Conservation (phyloP, 78 protist species). For the slime mould (Dictyostelium discoideum) region DNA sequence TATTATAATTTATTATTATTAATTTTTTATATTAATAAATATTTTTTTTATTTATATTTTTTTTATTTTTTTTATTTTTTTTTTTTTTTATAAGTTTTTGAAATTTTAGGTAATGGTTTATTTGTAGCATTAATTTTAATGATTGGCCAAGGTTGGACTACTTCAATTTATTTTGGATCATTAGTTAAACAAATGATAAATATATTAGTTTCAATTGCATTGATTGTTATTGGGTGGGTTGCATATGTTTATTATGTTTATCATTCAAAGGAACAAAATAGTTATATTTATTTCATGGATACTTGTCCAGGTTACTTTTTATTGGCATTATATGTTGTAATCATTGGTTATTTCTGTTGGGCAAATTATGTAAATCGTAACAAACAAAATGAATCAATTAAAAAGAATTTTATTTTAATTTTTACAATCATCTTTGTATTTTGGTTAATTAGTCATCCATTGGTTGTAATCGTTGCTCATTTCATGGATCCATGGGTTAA, state of each 20-base stretch:
- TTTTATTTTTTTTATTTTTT: background rate
- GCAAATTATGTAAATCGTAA: background rate
- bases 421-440: constrained; percentile 1
- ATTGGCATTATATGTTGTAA: constrained; percentile 20
- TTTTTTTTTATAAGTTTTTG: background rate
- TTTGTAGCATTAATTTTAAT: constrained; percentile 33
- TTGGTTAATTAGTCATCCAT: constrained; percentile 52
- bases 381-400: constrained; percentile 41
- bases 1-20: too few species aligned
- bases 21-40: too few species aligned
- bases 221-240: background rate
- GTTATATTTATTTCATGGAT: constrained; percentile 32
- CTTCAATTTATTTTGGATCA: constrained; percentile 39
- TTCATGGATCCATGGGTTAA: constrained; percentile 62
- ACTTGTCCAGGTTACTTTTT: constrained; percentile 48
- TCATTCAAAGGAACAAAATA: background rate
- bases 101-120: background rate
- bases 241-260: background rate
- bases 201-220: background rate
- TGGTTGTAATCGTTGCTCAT: constrained; percentile 32
- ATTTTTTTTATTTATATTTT: too few species aligned
- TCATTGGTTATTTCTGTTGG: constrained; percentile 16
- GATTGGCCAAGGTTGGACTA: constrained; percentile 71
- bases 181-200: background rate
- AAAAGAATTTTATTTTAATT: constrained; percentile 34